These are phyloP conservation scores for Fraxinus excelsior DNA, from an alignment of 257 asterid genomes.

Conservation along the genomic window DNA sequence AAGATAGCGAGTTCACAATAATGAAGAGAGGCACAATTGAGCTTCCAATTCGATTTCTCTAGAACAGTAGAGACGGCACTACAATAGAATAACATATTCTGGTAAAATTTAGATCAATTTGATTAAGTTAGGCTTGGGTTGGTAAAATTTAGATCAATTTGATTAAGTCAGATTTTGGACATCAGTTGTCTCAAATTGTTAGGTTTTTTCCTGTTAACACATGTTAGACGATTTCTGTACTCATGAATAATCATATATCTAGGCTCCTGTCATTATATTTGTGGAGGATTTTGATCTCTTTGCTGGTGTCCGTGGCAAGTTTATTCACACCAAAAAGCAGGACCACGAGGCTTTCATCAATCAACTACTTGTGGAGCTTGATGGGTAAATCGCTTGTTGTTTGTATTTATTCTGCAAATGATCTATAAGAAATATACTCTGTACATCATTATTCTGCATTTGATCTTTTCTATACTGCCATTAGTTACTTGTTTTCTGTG, in stretches of 20 bases:
- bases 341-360: slow-evolving; percentile 98
- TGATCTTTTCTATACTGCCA: slow-evolving; percentile 11
- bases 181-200: slow-evolving; percentile 16
- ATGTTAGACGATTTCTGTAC: slow-evolving; percentile 26
- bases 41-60: too few species aligned
- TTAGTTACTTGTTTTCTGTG: slow-evolving; percentile 15
- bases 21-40: too few species aligned
- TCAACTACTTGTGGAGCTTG: slow-evolving; percentile 98
- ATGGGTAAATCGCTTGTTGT: slow-evolving; percentile 60
- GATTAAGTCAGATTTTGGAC: background rate
- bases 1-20: too few species aligned
- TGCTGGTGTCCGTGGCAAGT: slow-evolving; percentile 97
- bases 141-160: too few species aligned
- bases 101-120: too few species aligned
- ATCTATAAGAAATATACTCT: background rate
- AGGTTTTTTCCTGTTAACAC: slow-evolving; percentile 13
- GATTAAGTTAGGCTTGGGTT: too few species aligned
- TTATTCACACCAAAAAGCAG: slow-evolving; percentile 84
- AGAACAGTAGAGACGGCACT: too few species aligned
- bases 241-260: slow-evolving; percentile 31
- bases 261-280: slow-evolving; percentile 98
- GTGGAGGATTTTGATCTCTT: slow-evolving; percentile 98
- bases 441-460: background rate
- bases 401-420: slow-evolving; percentile 18
- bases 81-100: too few species aligned